Evolutionary conservation across 345 rosid species (phyloP).

Genomic region (Capsella bursapastoris): DNA sequence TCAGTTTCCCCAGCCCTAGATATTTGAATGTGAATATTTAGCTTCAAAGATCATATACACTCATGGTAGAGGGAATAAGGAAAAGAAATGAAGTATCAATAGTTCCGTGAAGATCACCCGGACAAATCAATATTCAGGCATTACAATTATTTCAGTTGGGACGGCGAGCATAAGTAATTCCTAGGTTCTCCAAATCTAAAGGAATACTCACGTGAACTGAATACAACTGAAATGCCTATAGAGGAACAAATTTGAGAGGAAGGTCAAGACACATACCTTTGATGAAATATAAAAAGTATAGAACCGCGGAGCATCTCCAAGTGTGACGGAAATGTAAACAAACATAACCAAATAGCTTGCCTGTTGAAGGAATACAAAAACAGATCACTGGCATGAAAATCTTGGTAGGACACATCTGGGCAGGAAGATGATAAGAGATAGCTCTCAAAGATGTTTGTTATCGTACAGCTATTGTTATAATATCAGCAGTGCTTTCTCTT

Average conservation of each 20-base stretch:
- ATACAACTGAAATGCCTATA: slow-evolving; percentile 29
- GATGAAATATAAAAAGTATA: slow-evolving; percentile 76
- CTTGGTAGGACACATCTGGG: neutral
- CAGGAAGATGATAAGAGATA: slow-evolving; percentile 27
- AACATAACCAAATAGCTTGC: slow-evolving; percentile 97
- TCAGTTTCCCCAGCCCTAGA: slow-evolving; percentile 10
- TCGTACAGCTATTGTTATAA: slow-evolving; percentile 72
- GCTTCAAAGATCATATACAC: slow-evolving; percentile 21
- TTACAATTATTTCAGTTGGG: slow-evolving; percentile 11
- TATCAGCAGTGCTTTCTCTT: slow-evolving; percentile 95
- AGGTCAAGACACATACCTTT: slow-evolving; percentile 58
- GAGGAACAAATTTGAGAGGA: slow-evolving; percentile 34
- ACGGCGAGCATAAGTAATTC: slow-evolving; percentile 18
- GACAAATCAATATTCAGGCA: slow-evolving; percentile 26
- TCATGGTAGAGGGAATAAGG: slow-evolving; percentile 2
- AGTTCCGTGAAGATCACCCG: slow-evolving; percentile 21
- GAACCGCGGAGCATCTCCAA: slow-evolving; percentile 74
- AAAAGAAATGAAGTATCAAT: neutral
- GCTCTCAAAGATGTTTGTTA: slow-evolving; percentile 38
- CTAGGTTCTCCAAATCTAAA: slow-evolving; percentile 10
- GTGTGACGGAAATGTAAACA: slow-evolving; percentile 81
- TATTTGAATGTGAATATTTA: slow-evolving; percentile 26
- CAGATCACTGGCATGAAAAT: slow-evolving; percentile 13
- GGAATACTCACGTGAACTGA: slow-evolving; percentile 12
- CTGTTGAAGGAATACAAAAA: slow-evolving; percentile 49